Evolutionary conservation across 352 stramenopile species (phyloP), one percentile per base, ranked within the genome.

Genomic region (Globisporangium takayamanum): DNA sequence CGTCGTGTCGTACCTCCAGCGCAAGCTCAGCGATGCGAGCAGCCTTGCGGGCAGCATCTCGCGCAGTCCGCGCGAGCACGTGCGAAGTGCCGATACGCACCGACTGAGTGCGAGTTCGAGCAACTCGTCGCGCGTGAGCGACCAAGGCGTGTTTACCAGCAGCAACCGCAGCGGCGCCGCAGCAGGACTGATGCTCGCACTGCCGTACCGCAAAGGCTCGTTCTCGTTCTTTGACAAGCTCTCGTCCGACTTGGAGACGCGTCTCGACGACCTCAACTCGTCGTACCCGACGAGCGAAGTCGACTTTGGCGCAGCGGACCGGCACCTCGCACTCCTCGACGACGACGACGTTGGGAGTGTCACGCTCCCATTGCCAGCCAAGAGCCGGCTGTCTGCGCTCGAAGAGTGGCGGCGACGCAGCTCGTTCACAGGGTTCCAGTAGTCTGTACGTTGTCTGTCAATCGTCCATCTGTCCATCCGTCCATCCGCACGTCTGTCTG

Each of bases 221-320:
- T 94, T 94, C 50, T 92, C 83, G 36, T 94, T 94, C 57, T 92
- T 94, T 46, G 85, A 92, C 55, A 89, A 91, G 59, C 74, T 94
- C 30, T 89, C 85, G 39, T 80, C 70, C 37, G 85, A 94, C 52
- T 50, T 89, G 8, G 80, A 89, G 41, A 81, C 54, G 45, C 73
- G 71, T 22, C 55, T 78, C 0, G 79, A 86, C 52, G 74, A 83
- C 28, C 56, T 90, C 51, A 73, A 83, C 53, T 68, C 59, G 51
- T 70, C 70, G 33, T 72, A 70, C 41, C 57, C 73, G 28, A 68
- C 74, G 36, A 56, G 51, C 20, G 73, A 86, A 47, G 37, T 59
- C 16, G 59, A 64, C 30, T 50, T 59, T 60, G 37, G 47, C 10
- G 28, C 22, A 14, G 44, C n/a, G 2, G 44, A 49, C 6, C 44